Conservation (phyloP, 78 protist genomes). For the Dictyostelium intermedium region DNA sequence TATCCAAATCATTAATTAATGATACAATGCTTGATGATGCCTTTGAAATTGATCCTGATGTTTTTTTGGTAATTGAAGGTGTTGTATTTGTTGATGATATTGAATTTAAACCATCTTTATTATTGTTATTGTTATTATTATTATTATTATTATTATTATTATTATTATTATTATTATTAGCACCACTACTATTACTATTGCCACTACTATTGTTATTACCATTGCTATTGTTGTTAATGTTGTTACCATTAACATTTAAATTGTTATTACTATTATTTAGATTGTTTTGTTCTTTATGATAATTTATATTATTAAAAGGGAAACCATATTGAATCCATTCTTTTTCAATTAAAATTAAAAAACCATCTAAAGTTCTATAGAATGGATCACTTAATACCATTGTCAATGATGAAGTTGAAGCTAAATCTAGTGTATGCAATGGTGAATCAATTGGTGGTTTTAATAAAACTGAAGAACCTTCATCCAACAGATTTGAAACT, state of each 20-base stretch:
- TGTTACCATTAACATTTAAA: neutral
- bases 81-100: neutral
- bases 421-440: slow-evolving; percentile 20
- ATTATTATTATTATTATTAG: no score
- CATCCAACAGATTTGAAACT: slow-evolving; percentile 12
- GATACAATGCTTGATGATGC: neutral
- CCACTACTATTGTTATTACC: neutral
- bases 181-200: neutral
- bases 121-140: neutral
- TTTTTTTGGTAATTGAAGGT: neutral
- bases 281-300: slow-evolving; percentile 3
- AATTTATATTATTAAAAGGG: slow-evolving; percentile 10
- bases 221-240: neutral
- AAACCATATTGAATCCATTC: slow-evolving; percentile 95
- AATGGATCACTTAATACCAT: slow-evolving; percentile 91
- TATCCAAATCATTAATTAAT: neutral
- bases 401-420: slow-evolving; percentile 85
- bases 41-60: neutral
- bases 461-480: slow-evolving; percentile 29
- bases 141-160: neutral
- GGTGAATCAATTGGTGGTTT: slow-evolving; percentile 21
- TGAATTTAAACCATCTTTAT: neutral
- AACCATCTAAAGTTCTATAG: slow-evolving; percentile 93
- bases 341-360: slow-evolving; percentile 89
- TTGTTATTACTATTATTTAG: neutral